These are phyloP conservation scores for Pythium aristosporum DNA, from an alignment of 352 stramenopile species.

Conservation along the genomic window DNA sequence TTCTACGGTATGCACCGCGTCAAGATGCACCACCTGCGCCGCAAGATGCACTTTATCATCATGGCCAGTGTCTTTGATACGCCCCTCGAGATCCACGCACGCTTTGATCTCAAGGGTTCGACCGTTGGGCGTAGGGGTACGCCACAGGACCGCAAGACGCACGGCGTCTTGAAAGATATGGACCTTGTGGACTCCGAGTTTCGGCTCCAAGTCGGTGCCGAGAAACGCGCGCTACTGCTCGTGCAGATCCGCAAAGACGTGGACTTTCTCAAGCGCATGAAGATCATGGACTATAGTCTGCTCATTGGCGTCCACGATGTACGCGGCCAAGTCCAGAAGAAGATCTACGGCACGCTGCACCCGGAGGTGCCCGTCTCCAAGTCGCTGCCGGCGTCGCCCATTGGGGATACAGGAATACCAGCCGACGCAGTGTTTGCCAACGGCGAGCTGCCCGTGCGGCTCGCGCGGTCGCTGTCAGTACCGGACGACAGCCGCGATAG, in stretches of 20 bases:
- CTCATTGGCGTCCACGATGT: constrained; percentile 92
- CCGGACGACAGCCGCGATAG: constrained; percentile 11
- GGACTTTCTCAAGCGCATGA: constrained; percentile 90
- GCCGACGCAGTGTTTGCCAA: constrained; percentile 20
- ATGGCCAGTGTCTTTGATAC: constrained; percentile 98
- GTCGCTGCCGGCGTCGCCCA: constrained; percentile 45
- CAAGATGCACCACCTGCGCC: constrained; percentile 94
- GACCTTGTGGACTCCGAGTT: constrained; percentile 87
- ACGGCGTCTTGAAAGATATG: constrained; percentile 89
- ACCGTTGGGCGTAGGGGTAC: constrained; percentile 80
- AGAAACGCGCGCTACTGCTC: constrained; percentile 74
- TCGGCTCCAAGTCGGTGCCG: constrained; percentile 81
- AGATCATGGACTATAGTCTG: constrained; percentile 95
- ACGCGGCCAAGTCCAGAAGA: constrained; percentile 48
- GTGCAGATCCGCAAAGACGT: constrained; percentile 88
- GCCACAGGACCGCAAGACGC: constrained; percentile 49
- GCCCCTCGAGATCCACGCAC: constrained; percentile 87
- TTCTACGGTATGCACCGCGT: constrained; percentile 98
- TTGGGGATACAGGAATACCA: constrained; percentile 11
- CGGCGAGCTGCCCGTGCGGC: constrained; percentile 24
- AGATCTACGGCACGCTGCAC: constrained; percentile 39
- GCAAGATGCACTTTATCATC: constrained; percentile 94
- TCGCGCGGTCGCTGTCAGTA: constrained; percentile 32
- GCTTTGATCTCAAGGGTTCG: constrained; percentile 91
- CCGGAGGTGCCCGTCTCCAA: constrained; percentile 22